phyloP scores from a whole-genome alignment of 2,329 filamentous ascomycete species.

The Diaporthe aspalathi region DNA sequence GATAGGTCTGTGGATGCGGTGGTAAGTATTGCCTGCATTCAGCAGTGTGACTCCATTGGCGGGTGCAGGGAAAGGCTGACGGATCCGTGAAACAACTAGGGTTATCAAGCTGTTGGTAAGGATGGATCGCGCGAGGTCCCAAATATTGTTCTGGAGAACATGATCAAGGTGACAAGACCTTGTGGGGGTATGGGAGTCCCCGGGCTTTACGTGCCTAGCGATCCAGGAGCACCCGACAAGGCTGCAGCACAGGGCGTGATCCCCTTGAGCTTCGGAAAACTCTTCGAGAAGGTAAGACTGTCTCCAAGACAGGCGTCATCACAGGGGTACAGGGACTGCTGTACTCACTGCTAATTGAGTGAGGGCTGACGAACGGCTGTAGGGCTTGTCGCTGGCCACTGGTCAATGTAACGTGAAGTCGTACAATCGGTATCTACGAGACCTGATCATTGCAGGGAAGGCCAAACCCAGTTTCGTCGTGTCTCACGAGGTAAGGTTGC shows the following conservation, averaged over 20 bases:
- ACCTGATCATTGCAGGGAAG: slow-evolving; percentile 72
- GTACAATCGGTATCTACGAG: slow-evolving; percentile 74
- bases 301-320: background rate
- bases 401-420: slow-evolving; percentile 77
- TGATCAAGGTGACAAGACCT: slow-evolving; percentile 71
- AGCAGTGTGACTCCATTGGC: no score
- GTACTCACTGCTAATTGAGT: background rate
- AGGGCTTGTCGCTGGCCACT: slow-evolving; percentile 70
- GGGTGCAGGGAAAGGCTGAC: background rate
- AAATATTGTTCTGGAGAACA: slow-evolving; percentile 72
- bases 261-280: slow-evolving; percentile 72
- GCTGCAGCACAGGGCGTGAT: slow-evolving; percentile 73
- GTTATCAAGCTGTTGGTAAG: slow-evolving; percentile 70
- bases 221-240: slow-evolving; percentile 72
- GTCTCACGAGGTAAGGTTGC: slow-evolving; percentile 61
- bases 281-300: slow-evolving; percentile 71
- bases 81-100: slow-evolving; percentile 42
- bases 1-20: slow-evolving; percentile 74
- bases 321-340: background rate
- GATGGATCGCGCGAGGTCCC: slow-evolving; percentile 69
- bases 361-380: background rate
- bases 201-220: slow-evolving; percentile 61
- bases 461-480: slow-evolving; percentile 76
- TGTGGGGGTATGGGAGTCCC: slow-evolving; percentile 72
- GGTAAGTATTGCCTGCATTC: background rate